These are phyloP conservation scores for Xylaria grammica DNA, from an alignment of 495 filamentous ascomycete genomes.

Conservation along the genomic window DNA sequence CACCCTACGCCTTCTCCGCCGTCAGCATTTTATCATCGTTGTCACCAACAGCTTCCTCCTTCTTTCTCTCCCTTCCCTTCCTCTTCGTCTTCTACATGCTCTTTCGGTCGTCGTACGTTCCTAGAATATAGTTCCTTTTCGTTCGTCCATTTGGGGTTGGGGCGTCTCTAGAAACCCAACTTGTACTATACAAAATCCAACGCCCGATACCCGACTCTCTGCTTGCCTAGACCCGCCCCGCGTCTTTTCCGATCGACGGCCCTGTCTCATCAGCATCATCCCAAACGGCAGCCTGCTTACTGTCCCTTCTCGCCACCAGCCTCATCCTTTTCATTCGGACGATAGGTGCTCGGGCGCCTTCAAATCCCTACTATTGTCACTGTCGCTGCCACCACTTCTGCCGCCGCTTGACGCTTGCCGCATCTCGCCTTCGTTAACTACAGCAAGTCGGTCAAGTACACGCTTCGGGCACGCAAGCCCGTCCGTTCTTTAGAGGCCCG, in stretches of 20 bases:
- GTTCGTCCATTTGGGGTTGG: neutral
- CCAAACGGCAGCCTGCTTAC: neutral
- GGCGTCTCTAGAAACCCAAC: neutral
- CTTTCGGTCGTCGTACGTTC: no score
- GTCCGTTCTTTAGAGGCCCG: neutral
- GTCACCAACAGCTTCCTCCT: neutral
- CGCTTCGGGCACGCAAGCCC: neutral
- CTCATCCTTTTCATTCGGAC: neutral
- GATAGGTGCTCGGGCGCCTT: neutral
- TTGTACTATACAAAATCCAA: neutral
- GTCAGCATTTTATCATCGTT: slow-evolving; percentile 4
- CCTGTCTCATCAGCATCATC: neutral
- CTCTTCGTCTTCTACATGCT: neutral
- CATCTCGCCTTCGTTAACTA: neutral
- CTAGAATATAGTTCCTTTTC: no score
- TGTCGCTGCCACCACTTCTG: neutral
- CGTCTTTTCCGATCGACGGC: neutral
- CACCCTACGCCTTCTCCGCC: neutral
- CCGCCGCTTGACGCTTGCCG: neutral
- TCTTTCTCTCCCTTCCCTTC: neutral
- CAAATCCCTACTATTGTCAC: neutral
- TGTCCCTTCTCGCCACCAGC: neutral
- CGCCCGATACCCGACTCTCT: neutral
- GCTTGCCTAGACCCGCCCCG: neutral
- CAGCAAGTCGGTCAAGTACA: neutral